Conservation (phyloP, 1,284 basidiomycete genomes). For the Entoloma clypeatum region DNA sequence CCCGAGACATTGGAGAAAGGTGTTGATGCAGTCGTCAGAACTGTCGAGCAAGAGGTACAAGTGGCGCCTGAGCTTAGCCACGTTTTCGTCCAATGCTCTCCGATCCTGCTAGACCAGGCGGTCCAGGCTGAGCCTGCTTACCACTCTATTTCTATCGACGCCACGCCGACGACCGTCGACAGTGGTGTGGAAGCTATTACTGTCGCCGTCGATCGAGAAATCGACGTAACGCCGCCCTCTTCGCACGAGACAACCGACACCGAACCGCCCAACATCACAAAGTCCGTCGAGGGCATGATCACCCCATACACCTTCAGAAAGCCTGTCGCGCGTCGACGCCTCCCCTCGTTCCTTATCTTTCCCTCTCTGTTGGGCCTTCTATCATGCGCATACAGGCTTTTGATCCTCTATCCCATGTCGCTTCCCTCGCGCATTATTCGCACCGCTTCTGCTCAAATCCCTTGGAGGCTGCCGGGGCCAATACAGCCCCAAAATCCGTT, state of each 20-base stretch:
- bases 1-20: slow-evolving; percentile 42
- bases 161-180: slow-evolving; percentile 34
- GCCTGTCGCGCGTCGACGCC: slow-evolving; percentile 5
- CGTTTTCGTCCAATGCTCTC: slow-evolving; percentile 45
- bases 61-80: slow-evolving; percentile 44
- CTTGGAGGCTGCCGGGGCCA: slow-evolving; percentile 27
- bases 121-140: slow-evolving; percentile 43
- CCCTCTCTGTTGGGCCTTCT: slow-evolving; percentile 43
- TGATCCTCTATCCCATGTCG: slow-evolving; percentile 43
- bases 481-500: slow-evolving; percentile 24
- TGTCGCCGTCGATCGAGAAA: slow-evolving; percentile 32
- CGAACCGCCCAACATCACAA: slow-evolving; percentile 22
- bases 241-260: slow-evolving; percentile 31
- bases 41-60: slow-evolving; percentile 44
- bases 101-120: slow-evolving; percentile 40
- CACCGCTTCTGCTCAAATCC: slow-evolving; percentile 29
- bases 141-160: slow-evolving; percentile 44
- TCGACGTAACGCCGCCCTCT: slow-evolving; percentile 34
- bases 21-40: slow-evolving; percentile 52
- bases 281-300: slow-evolving; percentile 21
- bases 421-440: slow-evolving; percentile 38
- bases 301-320: slow-evolving; percentile 22
- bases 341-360: slow-evolving; percentile 23
- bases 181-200: slow-evolving; percentile 33
- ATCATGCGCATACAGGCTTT: slow-evolving; percentile 40